Evolutionary conservation across 441 rosid genomes (phyloP).

Genomic region (Corymbia citriodora): DNA sequence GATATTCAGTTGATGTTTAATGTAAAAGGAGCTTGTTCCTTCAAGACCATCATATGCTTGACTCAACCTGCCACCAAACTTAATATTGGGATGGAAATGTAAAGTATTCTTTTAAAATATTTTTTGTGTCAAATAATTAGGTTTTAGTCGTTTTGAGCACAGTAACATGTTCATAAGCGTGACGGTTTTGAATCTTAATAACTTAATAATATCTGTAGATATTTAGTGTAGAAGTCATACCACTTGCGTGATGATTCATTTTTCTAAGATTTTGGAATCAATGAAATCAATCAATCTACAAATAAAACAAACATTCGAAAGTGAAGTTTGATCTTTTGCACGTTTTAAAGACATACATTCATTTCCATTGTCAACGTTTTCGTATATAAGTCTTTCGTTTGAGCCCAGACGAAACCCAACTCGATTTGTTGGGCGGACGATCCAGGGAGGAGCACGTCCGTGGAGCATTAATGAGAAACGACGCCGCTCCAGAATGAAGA

Average conservation of each 20-base stretch:
- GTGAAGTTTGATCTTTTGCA: neutral
- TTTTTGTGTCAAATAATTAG: neutral
- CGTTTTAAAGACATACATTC: neutral
- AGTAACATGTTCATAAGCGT: neutral
- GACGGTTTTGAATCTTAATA: neutral
- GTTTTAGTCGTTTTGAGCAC: neutral
- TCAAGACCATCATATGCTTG: too few relatives aligned
- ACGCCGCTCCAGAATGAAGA: too few relatives aligned
- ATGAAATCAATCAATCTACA: neutral
- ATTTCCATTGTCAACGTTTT: neutral
- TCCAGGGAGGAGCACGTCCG: too few relatives aligned
- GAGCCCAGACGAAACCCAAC: neutral
- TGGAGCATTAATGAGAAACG: too few relatives aligned
- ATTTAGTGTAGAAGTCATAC: neutral
- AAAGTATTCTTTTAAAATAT: too few relatives aligned
- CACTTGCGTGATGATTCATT: neutral
- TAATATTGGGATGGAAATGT: too few relatives aligned
- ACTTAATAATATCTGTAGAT: neutral
- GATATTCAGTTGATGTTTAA: neutral
- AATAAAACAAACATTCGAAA: neutral
- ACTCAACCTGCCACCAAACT: too few relatives aligned
- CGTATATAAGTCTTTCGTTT: neutral
- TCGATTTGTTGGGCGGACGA: too few relatives aligned
- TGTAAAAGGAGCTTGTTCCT: too few relatives aligned
- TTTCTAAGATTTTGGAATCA: neutral